Conservation (phyloP, 2,329 filamentous ascomycete genomes). For the Waltergamsia citrina region DNA sequence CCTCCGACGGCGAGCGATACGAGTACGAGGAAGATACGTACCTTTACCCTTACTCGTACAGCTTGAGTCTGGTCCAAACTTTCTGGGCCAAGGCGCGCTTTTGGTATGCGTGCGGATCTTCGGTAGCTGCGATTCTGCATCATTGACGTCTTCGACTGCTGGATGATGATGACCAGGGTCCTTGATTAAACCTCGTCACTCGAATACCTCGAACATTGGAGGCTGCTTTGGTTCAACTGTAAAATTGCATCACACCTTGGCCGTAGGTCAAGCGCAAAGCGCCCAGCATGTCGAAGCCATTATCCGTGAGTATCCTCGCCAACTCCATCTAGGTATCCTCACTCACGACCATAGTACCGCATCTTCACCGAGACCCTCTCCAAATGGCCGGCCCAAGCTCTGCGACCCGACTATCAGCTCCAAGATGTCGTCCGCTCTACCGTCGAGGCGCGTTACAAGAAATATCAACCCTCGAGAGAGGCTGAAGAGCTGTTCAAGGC, state of each 20-base stretch:
- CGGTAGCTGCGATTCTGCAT: background rate
- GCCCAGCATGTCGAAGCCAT: slow-evolving; percentile 1
- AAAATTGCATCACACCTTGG: background rate
- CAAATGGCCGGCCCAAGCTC: slow-evolving; percentile 53
- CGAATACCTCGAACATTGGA: background rate
- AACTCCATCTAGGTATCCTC: background rate
- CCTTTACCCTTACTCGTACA: too few relatives aligned
- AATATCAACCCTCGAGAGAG: slow-evolving; percentile 25
- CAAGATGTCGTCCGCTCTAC: slow-evolving; percentile 39
- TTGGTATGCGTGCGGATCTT: background rate
- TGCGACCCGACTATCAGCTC: slow-evolving; percentile 55
- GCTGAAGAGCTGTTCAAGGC: slow-evolving; percentile 44
- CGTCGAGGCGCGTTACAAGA: slow-evolving; percentile 23
- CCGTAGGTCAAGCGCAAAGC: background rate
- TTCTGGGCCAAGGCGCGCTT: background rate
- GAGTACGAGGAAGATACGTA: too few relatives aligned
- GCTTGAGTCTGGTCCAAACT: too few relatives aligned
- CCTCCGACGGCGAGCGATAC: background rate
- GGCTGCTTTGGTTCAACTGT: too few relatives aligned
- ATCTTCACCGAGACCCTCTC: slow-evolving; percentile 29
- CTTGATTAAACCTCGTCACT: background rate
- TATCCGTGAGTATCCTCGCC: background rate
- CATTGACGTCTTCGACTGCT: background rate
- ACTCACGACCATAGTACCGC: slow-evolving; percentile 16
- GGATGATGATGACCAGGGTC: background rate